These are phyloP conservation scores for Neurospora tetraspora DNA, from an alignment of 495 filamentous ascomycete species.

Conservation along the genomic window DNA sequence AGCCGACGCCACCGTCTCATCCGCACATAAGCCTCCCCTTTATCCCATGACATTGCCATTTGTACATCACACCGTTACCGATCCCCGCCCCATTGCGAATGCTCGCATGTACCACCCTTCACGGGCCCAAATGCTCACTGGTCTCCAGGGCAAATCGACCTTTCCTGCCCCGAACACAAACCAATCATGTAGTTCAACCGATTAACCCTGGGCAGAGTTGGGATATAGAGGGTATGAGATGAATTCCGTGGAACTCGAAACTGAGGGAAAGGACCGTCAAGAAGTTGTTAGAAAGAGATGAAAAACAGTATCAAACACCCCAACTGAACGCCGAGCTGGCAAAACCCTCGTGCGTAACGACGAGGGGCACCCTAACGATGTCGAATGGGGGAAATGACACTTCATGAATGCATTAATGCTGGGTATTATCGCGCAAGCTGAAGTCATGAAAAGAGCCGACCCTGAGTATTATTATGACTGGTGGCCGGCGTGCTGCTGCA, in stretches of 20 bases:
- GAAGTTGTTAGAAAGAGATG: constrained; percentile 15
- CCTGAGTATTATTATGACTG: constrained; percentile 30
- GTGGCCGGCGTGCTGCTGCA: constrained; percentile 46
- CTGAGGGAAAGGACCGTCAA: constrained; percentile 4
- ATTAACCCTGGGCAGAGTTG: background rate
- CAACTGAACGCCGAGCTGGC: constrained; percentile 20
- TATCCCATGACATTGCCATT: background rate
- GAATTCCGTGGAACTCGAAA: constrained; percentile 9
- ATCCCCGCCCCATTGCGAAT: background rate
- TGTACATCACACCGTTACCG: background rate
- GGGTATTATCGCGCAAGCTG: constrained; percentile 37
- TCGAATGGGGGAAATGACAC: constrained; percentile 25
- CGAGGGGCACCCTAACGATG: constrained; percentile 12
- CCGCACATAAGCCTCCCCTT: background rate
- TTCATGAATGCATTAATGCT: constrained; percentile 41
- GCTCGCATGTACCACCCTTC: background rate
- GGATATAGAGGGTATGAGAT: constrained; percentile 2
- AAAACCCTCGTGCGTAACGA: constrained; percentile 10
- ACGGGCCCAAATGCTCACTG: background rate
- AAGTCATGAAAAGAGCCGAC: constrained; percentile 17
- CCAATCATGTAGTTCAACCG: background rate
- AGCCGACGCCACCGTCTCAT: background rate
- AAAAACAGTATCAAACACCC: constrained; percentile 20
- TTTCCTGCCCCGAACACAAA: background rate
- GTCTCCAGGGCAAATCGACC: background rate